Percentiles rank a stretch among this genome's conserved stretches.
These are phyloP conservation scores for Alternaria dauci DNA, from an alignment of 2,329 filamentous ascomycete genomes.

Conservation along the genomic window DNA sequence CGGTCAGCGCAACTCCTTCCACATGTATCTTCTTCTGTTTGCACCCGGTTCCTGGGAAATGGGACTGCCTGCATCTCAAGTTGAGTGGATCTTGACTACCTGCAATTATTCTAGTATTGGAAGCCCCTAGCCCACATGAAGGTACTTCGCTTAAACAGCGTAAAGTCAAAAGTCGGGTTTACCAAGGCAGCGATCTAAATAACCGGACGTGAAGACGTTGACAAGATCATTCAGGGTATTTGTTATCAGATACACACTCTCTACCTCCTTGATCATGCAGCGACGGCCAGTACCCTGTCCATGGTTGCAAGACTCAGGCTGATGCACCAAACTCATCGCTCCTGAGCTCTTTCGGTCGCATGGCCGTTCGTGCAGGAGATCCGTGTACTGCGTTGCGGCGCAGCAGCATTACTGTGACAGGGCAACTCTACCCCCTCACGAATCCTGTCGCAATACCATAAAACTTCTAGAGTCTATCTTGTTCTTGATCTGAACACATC, in stretches of 20 bases:
- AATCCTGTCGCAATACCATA: background rate
- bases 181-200: no score
- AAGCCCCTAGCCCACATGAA: no score
- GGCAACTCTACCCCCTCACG: background rate
- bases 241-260: background rate
- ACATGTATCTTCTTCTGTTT: background rate
- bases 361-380: background rate
- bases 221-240: no score
- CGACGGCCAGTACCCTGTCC: background rate
- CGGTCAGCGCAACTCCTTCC: background rate
- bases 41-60: no score
- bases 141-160: no score
- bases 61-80: no score
- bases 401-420: background rate
- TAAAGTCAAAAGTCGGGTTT: no score
- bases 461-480: no score
- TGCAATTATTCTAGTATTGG: no score
- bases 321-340: background rate
- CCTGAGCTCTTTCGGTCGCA: background rate
- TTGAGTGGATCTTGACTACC: no score
- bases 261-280: background rate
- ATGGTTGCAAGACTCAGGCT: background rate
- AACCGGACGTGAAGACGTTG: no score
- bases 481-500: no score
- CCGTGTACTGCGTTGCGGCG: background rate